Conservation (phyloP, 164 flowering plant genomes). For the Berberis vulgaris region DNA sequence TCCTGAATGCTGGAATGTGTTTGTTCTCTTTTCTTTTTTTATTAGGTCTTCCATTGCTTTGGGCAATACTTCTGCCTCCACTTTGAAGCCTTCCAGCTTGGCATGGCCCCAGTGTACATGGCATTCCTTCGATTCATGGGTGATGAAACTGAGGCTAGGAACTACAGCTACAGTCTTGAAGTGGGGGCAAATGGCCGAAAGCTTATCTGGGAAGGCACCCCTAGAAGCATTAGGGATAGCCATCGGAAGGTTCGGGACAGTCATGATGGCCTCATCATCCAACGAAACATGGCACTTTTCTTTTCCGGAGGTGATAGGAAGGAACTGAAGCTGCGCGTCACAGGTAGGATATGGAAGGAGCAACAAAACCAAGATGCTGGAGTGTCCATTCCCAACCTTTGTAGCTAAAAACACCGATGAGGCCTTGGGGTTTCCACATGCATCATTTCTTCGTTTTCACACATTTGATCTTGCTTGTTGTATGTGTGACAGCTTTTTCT, state of each 20-base stretch:
- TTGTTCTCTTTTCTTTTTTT: neutral
- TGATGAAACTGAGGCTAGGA: conserved; percentile 43
- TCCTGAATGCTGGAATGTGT: neutral
- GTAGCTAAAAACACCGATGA: conserved; percentile 13
- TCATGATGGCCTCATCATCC: conserved; percentile 31
- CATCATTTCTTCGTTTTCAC: neutral
- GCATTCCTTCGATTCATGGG: conserved; percentile 51
- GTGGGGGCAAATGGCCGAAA: too few relatives aligned
- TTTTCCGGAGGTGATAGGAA: conserved; percentile 6
- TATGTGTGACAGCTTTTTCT: conserved; percentile 6
- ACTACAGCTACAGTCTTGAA: too few relatives aligned
- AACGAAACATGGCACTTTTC: too few relatives aligned
- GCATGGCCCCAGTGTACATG: too few relatives aligned
- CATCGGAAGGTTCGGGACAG: conserved; percentile 53
- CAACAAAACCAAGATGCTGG: conserved; percentile 40
- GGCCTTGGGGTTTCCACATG: too few relatives aligned
- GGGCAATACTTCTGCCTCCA: conserved; percentile 11
- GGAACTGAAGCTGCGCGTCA: conserved; percentile 49
- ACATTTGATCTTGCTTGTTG: neutral
- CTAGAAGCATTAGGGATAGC: conserved; percentile 50
- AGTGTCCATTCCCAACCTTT: conserved; percentile 37
- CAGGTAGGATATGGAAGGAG: conserved; percentile 59
- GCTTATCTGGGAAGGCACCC: too few relatives aligned
- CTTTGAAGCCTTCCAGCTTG: too few relatives aligned
- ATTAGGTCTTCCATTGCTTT: conserved; percentile 50